Percentiles rank a stretch among this genome's conserved stretches.
These are phyloP conservation scores for Anisodus tanguticus DNA, from an alignment of 257 asterid species.

Conservation along the genomic window DNA sequence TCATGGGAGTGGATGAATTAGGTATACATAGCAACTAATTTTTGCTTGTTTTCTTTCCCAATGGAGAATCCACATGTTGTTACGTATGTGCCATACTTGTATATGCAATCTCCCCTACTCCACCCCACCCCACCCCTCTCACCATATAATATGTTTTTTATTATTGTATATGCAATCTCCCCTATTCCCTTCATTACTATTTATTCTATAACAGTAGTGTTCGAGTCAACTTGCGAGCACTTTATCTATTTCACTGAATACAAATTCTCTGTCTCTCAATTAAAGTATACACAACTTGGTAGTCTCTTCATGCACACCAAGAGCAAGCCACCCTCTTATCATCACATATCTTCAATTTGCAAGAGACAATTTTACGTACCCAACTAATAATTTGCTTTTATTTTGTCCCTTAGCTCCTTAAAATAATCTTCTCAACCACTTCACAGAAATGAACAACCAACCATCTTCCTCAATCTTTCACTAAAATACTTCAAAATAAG, in stretches of 20 bases:
- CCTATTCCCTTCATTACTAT: neutral
- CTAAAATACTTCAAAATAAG: neutral
- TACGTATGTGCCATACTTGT: neutral
- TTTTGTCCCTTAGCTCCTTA: slow-evolving; percentile 40
- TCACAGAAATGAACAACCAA: slow-evolving; percentile 23
- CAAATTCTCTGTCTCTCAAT: neutral
- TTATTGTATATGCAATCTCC: neutral
- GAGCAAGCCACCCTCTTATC: slow-evolving; percentile 7
- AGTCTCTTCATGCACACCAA: slow-evolving; percentile 17
- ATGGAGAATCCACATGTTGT: neutral
- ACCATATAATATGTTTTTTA: neutral
- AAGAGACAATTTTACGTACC: slow-evolving; percentile 36
- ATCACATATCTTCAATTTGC: slow-evolving; percentile 17
- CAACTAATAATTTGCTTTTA: slow-evolving; percentile 24
- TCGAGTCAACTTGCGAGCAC: too few species aligned
- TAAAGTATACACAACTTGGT: neutral
- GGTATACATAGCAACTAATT: slow-evolving; percentile 9
- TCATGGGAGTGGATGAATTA: slow-evolving; percentile 25
- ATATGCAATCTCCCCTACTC: neutral
- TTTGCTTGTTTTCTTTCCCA: slow-evolving; percentile 1
- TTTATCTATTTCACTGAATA: neutral
- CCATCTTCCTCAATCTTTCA: slow-evolving; percentile 6
- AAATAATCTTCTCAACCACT: slow-evolving; percentile 42
- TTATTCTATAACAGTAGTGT: too few species aligned
- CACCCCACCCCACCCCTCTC: neutral